Evolutionary conservation across 495 filamentous ascomycete species (phyloP), one percentile per base, ranked within the genome.

Genomic region (Platismatia glauca): DNA sequence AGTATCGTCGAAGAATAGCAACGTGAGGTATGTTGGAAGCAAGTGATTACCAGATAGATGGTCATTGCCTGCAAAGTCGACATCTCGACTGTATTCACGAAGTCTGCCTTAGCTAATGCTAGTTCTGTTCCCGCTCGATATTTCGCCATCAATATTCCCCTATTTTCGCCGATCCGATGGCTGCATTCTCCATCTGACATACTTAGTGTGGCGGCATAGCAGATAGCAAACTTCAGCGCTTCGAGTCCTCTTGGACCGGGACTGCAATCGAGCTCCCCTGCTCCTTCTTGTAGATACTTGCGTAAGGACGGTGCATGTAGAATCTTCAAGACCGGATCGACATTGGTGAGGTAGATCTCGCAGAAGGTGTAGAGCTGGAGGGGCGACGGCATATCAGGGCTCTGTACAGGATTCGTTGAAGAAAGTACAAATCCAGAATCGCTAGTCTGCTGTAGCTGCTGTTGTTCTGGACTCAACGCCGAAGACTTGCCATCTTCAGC

Each of bases 1-100:
- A 39, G 38, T 13, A 39, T 39, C 35, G 35, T 39, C 12, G 3
- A 13, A 39, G 12, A 39, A 39, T 13, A 12, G 16, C 16, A 20
- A 20, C 18, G 16, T 43, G 16, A 43, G 13, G 4, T 8, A 18
- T 4, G 3, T 43, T 8, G 3, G 15, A 43, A 4, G 16, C 41
- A 20, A 34, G 44, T 16, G 66, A 71, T 33, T 71, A 82, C 77
- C 63, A 81, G 63, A 52, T 75, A 85, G 4, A 86, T 71, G 34
- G 81, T 76, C 65, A 83, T 83, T 12, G 81, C 81, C 66, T 84
- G 82, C 27, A 86, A 67, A 18, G 83, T 77, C 34, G 80, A 77
- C 35, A 81, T 70, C 58, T 85, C 82, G 61, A 81, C 76, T 0
- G 79, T 82, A 1, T 71, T 75, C 4, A 84, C 68, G 64, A 84